Base-by-base conservation (phyloP, 768 basidiomycete genomes). In the Favolaschia claudopus region DNA sequence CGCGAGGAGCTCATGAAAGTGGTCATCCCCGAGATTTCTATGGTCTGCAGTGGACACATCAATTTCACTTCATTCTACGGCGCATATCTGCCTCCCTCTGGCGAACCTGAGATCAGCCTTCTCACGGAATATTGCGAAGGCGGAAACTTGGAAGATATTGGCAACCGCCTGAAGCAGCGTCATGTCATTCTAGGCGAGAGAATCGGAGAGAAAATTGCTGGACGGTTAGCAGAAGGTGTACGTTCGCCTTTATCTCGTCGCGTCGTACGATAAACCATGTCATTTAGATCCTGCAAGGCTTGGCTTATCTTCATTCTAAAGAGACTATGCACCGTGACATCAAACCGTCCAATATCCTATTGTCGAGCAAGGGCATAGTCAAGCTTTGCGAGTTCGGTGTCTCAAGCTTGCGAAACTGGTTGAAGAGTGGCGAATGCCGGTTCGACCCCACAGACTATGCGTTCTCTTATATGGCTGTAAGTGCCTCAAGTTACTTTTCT, bases 391-490 rank as follows among this genome's bases (percentile, higher is more conserved):
- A 99, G 75, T 99, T 99, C 70, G 97, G 97, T 31, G 97, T 99
- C 19, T 98, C 96, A 25, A 96, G 96, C 37, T 93, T 97, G 75
- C 83, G 99, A 22, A 88, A 98, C 67, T 87, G 91, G 69, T 94
- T 91, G 48, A 75, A 92, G 62, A 97, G 97, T 15, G 93, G 92
- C n/a, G n/a, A n/a, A n/a, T n/a, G n/a, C n/a, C n/a, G n/a, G n/a
- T n/a, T n/a, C 51, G 99, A 97, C 1, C 98, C 98, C 70, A 99
- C 96, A 1, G 97, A 96, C 7, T n/a, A n/a, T n/a, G 98, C 96
- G 39, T 94, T 94, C 71, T 91, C 92, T 65, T 99, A 99, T 76
- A 99, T 99, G 96, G 96, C 97, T 64, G 96, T 98, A 69, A 74
- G 96, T 86, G 27, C 19, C 22, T 46, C 37, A n/a, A n/a, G n/a